phyloP scores from a whole-genome alignment of 2,329 filamentous ascomycete species.

The Colletotrichum incanum region DNA sequence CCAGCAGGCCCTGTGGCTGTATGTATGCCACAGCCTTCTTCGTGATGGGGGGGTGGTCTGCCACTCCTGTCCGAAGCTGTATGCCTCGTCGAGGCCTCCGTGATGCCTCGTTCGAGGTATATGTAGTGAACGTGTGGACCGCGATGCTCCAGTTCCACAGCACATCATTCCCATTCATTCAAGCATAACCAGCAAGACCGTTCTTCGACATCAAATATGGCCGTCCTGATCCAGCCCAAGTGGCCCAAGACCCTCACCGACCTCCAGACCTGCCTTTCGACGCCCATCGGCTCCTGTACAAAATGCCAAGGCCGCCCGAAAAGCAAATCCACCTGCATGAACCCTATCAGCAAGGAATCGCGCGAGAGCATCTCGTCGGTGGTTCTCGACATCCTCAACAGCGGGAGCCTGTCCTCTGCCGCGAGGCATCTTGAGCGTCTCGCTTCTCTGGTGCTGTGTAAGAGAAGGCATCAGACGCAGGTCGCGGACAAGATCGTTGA shows the following conservation, averaged over 20 bases:
- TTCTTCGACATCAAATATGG: background rate
- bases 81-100: constrained; percentile 30
- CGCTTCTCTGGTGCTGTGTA: constrained; percentile 25
- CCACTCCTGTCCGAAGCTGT: background rate
- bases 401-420: constrained; percentile 5
- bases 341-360: constrained; percentile 7
- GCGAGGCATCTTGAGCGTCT: constrained; percentile 14
- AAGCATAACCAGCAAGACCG: background rate
- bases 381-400: constrained; percentile 4
- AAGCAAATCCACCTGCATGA: constrained; percentile 19
- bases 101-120: background rate
- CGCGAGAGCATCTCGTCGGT: constrained; percentile 10
- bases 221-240: background rate
- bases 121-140: background rate
- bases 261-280: constrained; percentile 14
- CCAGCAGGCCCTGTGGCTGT: background rate
- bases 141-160: background rate
- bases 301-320: constrained; percentile 21
- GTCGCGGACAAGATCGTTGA: constrained; percentile 8
- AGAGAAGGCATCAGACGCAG: constrained; percentile 17
- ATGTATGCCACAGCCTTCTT: background rate
- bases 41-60: constrained; percentile 7
- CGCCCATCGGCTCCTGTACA: background rate
- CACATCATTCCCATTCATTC: background rate
- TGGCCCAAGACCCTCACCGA: constrained; percentile 18